Conservation (phyloP, 176 grass and related monocot species). For the Oryza meyeriana region DNA sequence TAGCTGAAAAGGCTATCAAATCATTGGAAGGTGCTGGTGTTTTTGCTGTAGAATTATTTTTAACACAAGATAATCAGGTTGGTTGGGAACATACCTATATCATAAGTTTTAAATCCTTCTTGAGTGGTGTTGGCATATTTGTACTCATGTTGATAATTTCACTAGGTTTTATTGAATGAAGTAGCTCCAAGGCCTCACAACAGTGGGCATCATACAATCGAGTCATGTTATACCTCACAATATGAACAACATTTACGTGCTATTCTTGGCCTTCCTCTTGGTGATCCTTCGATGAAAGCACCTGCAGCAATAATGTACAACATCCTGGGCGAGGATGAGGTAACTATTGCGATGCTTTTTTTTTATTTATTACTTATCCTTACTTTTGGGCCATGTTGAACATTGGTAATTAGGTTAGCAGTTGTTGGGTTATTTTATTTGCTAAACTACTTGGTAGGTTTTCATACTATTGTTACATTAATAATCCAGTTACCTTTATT, state of each 20-base stretch:
- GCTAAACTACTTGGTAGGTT: not conserved
- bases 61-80: conserved; percentile 89
- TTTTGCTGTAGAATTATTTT: conserved; percentile 93
- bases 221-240: conserved; percentile 94
- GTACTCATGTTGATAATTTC: not conserved
- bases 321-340: conserved; percentile 90
- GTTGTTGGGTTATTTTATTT: conserved; percentile 2
- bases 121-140: conserved; percentile 7
- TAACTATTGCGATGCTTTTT: conserved; percentile 13
- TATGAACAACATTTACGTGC: conserved; percentile 94
- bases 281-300: conserved; percentile 82
- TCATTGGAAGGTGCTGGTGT: conserved; percentile 89
- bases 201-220: conserved; percentile 94
- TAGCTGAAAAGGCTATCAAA: conserved; percentile 71
- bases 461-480: conserved; percentile 2
- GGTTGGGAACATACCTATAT: not conserved
- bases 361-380: not conserved
- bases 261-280: conserved; percentile 90
- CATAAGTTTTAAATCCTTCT: not conserved
- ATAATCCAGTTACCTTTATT: not conserved
- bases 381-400: conserved; percentile 21
- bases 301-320: conserved; percentile 95
- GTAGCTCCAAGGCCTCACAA: conserved; percentile 97
- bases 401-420: not conserved
- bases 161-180: conserved; percentile 85